A percentile compares a stretch with the other conserved stretches of the same genome.
phyloP scores from a whole-genome alignment of 768 basidiomycete species.

The Tubosaeta sp. region DNA sequence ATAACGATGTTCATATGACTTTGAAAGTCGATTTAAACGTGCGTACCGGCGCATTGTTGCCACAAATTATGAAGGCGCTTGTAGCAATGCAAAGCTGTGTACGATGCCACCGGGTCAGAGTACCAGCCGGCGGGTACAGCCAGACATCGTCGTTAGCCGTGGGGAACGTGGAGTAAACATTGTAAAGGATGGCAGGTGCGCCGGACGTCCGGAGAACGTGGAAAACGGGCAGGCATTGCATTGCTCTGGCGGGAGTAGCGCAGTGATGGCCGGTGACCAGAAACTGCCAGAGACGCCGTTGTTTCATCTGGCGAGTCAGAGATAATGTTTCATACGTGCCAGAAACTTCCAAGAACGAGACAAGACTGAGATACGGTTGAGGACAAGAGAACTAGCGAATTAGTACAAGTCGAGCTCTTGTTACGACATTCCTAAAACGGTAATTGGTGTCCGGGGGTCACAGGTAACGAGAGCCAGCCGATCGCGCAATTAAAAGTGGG shows the following conservation, averaged over 20 bases:
- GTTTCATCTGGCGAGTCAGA: too few species aligned
- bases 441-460: conserved; percentile 26
- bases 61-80: not conserved
- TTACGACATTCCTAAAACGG: conserved; percentile 4
- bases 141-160: not conserved
- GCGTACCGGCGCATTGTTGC: not conserved
- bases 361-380: too few species aligned
- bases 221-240: not conserved
- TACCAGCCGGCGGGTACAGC: not conserved
- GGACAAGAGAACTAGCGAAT: not conserved
- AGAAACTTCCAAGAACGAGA: too few species aligned
- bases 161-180: not conserved
- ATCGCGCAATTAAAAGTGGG: conserved; percentile 27
- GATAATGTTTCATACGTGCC: too few species aligned
- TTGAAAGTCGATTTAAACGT: not conserved
- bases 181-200: not conserved
- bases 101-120: not conserved
- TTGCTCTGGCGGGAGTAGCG: too few species aligned
- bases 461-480: conserved; percentile 13
- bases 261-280: too few species aligned
- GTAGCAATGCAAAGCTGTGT: not conserved
- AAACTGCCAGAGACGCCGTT: too few species aligned
- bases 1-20: not conserved
- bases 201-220: conserved; percentile 5
- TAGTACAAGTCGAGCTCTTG: too few species aligned